A percentile compares a stretch with the other conserved stretches of the same genome.
Evolutionary conservation across 495 filamentous ascomycete genomes (phyloP).

Genomic region (Mytilinidion resinicola): DNA sequence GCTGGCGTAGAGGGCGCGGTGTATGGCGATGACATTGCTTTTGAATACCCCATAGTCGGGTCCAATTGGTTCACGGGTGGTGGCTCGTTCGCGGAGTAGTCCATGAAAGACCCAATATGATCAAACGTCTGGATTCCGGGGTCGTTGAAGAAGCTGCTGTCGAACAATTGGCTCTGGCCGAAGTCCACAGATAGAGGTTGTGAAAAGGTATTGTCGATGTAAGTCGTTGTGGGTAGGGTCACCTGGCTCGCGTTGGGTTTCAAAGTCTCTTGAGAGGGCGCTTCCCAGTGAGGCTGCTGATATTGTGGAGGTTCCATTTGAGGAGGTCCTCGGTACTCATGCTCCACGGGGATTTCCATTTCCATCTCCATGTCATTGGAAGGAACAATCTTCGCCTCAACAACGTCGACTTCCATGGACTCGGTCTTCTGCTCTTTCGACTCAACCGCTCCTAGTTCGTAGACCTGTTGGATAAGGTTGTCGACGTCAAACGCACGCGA

Average conservation of each 20-base stretch:
- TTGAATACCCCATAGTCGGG: not conserved
- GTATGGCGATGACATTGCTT: not conserved
- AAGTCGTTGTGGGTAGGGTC: not conserved
- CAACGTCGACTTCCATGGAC: not conserved
- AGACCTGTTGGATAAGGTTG: slow-evolving; percentile 21
- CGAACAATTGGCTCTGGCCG: not conserved
- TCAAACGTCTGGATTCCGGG: not conserved
- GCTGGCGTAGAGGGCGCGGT: not conserved
- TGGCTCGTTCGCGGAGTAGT: not conserved
- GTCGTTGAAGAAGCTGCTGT: not conserved
- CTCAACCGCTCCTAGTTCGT: slow-evolving; percentile 19
- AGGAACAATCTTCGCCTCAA: not conserved
- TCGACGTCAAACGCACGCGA: slow-evolving; percentile 18
- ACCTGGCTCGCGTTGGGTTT: not conserved
- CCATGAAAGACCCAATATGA: not conserved
- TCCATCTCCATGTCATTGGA: no score
- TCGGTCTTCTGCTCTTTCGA: not conserved
- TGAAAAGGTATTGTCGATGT: not conserved
- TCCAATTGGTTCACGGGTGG: not conserved
- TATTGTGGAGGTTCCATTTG: not conserved
- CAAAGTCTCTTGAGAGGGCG: not conserved
- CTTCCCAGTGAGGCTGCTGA: not conserved
- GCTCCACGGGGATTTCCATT: no score
- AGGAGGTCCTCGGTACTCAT: not conserved
- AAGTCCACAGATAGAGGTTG: not conserved